Evolutionary conservation across 176 grass and related monocot genomes (phyloP).

Genomic region (Lolium multiflorum): DNA sequence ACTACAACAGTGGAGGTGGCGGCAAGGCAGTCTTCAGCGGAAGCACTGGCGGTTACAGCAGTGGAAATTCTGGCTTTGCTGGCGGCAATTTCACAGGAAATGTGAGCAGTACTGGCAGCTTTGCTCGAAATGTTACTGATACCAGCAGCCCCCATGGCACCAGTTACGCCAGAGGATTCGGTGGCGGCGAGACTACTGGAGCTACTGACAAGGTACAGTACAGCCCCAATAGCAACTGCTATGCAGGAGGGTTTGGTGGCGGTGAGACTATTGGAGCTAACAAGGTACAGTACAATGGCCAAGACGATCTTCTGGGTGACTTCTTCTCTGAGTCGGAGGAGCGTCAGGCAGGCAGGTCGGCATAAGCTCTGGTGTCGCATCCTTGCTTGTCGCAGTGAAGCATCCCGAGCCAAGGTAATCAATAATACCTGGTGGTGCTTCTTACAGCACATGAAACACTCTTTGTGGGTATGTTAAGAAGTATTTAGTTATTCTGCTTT

Average conservation of each 20-base stretch:
- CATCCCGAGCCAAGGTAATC: background rate
- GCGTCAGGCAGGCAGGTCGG: slow-evolving; percentile 50
- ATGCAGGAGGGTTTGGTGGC: background rate
- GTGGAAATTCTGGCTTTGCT: slow-evolving; percentile 14
- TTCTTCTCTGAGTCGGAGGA: slow-evolving; percentile 53
- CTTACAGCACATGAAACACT: background rate
- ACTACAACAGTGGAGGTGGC: background rate
- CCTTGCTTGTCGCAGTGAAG: background rate
- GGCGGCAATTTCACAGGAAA: slow-evolving; percentile 28
- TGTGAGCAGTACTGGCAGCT: background rate
- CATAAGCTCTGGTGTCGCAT: background rate
- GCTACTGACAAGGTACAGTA: slow-evolving; percentile 38
- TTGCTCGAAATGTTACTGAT: background rate
- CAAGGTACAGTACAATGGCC: slow-evolving; percentile 50
- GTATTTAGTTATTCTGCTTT: background rate
- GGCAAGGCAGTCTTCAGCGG: background rate
- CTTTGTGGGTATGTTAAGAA: background rate
- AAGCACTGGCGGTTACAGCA: background rate
- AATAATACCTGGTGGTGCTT: background rate
- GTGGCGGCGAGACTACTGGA: background rate
- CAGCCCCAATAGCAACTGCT: slow-evolving; percentile 19
- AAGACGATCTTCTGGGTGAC: slow-evolving; percentile 50
- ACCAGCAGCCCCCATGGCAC: slow-evolving; percentile 18
- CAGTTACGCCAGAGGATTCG: background rate
- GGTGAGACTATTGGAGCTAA: background rate